Evolutionary conservation across 305 asterid genomes (phyloP).

Genomic region (Petunia hybrid): DNA sequence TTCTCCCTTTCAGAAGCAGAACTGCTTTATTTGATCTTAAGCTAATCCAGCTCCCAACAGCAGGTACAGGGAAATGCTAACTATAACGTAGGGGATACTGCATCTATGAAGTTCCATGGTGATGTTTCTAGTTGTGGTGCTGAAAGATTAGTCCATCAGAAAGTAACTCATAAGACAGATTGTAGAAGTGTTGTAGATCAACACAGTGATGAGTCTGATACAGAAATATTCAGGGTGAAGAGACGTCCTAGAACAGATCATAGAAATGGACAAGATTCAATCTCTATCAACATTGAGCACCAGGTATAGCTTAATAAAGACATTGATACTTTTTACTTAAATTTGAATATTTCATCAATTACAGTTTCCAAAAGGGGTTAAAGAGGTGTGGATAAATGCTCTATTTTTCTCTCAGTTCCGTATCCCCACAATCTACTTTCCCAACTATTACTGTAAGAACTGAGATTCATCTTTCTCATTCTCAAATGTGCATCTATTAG

Average conservation of each 20-base stretch:
- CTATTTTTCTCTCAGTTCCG: not conserved
- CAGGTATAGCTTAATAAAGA: slow-evolving; percentile 60
- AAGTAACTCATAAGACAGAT: slow-evolving; percentile 39
- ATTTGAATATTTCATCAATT: not conserved
- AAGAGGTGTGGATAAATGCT: slow-evolving; percentile 1
- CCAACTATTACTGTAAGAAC: not conserved
- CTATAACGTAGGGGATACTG: slow-evolving; percentile 41
- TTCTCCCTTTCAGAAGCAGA: slow-evolving; percentile 5
- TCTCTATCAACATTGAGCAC: slow-evolving; percentile 51
- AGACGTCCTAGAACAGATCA: slow-evolving; percentile 69
- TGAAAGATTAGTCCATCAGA: slow-evolving; percentile 44
- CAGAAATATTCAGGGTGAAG: slow-evolving; percentile 85
- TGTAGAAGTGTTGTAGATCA: slow-evolving; percentile 46
- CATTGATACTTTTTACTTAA: slow-evolving; percentile 6
- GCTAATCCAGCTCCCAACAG: slow-evolving; percentile 30
- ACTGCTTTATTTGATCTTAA: slow-evolving; percentile 2
- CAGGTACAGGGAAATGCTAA: slow-evolving; percentile 44
- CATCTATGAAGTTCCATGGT: slow-evolving; percentile 38
- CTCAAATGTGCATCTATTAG: not conserved
- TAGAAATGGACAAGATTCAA: slow-evolving; percentile 48
- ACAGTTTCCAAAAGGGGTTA: not conserved
- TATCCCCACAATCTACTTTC: not conserved
- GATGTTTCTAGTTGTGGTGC: slow-evolving; percentile 37
- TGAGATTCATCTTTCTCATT: not conserved
- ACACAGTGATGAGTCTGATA: slow-evolving; percentile 78